These are phyloP conservation scores for Irpex sp. DNA, from an alignment of 1,284 basidiomycete species.

Conservation along the genomic window DNA sequence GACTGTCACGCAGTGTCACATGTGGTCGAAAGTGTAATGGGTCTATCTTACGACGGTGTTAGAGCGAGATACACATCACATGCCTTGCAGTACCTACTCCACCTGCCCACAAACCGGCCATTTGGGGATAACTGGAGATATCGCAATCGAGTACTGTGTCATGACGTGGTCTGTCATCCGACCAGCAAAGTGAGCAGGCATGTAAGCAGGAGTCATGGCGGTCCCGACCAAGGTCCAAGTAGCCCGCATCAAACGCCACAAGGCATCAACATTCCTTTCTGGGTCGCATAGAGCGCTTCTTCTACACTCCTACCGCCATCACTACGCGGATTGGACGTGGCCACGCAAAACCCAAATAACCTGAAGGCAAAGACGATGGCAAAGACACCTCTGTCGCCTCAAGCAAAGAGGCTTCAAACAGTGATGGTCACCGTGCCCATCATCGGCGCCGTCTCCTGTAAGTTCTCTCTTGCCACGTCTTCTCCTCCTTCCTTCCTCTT, in stretches of 20 bases:
- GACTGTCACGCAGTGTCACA: no score
- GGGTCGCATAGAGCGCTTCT: neutral
- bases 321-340: neutral
- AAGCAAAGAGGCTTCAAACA: conserved; percentile 52
- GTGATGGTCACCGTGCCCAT: conserved; percentile 62
- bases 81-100: no score
- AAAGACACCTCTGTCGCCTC: conserved; percentile 26
- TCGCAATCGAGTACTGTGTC: no score
- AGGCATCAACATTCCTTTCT: neutral
- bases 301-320: neutral
- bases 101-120: no score
- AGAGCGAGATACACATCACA: no score
- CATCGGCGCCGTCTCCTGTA: conserved; percentile 56
- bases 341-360: no score
- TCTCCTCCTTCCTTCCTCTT: conserved; percentile 10
- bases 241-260: neutral
- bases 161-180: no score
- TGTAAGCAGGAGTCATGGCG: neutral
- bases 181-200: no score
- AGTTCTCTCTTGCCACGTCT: conserved; percentile 14
- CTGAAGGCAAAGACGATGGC: conserved; percentile 4
- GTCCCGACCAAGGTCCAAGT: neutral
- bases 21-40: no score
- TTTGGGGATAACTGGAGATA: no score
- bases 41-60: no score